Base-by-base conservation (phyloP, 2,329 filamentous ascomycete genomes). In the Arthroderma sp. region DNA sequence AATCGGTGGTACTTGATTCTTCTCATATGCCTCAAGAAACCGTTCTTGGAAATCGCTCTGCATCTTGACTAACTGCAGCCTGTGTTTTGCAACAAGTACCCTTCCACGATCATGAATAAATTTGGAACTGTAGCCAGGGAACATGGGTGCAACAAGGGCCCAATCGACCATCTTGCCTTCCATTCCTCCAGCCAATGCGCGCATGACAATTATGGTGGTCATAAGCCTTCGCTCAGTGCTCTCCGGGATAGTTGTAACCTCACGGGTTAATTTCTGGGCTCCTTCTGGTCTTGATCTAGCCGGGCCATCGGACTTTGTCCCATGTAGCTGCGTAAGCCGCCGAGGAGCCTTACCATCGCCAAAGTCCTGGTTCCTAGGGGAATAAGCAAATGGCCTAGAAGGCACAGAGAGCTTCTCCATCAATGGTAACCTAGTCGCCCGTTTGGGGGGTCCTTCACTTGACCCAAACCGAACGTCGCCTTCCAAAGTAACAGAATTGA, bases 31-130 rank as follows among this genome's bases (percentile, higher is more conserved):
- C 36, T 65, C 60, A 8, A 68, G 52, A 47, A 67, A 71, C 33
- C 58, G 60, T 37, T 65, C 61, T 44, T 70, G 68, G 48, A 73
- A 69, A 45, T 70, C 65, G 28, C 58, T 58, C 43, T 69, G 65
- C 56, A 72, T 61, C 46, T 66, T 66, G 2, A 59, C 54, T 29
- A 71, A 55, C 36, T 68, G 62, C 29, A 64, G 47, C 11, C 63
- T 56, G 43, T 66, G 59, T 46, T 56, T 64, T 34, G 51, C 58
- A 11, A 63, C 52, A 15, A 70, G 51, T 3, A 49, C 50, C 45
- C 57, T 63, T 48, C 64, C 70, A 36, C 60, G 56, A 1, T 60
- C 56, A 36, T 62, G 56, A 9, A 72, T 58, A 28, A 63, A 57
- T n/a, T 54, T 51, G 9, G 61, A 50, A 31, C 66, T 60, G 39